Evolutionary conservation across 2,329 filamentous ascomycete genomes (phyloP).

Genomic region (Dothideomycetes sp.): DNA sequence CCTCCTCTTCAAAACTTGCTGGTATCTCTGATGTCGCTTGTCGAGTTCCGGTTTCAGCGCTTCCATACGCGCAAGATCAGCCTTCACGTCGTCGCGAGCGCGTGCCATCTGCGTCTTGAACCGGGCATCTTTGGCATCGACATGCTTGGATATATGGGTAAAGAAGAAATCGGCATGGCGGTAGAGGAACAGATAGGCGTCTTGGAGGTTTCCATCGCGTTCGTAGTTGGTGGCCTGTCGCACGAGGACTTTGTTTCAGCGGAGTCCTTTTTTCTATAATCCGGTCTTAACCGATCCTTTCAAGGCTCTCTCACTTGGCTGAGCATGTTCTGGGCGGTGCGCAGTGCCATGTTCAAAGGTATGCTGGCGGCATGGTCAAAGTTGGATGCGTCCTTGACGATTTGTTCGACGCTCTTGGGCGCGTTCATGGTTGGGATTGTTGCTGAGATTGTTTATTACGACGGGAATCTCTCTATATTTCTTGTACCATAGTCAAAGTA

Average conservation of each 20-base stretch:
- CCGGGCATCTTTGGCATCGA: conserved; percentile 59
- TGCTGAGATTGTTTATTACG: background rate
- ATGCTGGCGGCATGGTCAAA: conserved; percentile 75
- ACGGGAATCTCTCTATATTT: no score
- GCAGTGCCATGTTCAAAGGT: conserved; percentile 69
- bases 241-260: no score
- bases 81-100: conserved; percentile 53
- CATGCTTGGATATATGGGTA: conserved; percentile 64
- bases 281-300: no score
- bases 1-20: conserved; percentile 40
- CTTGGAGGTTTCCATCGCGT: conserved; percentile 73
- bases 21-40: conserved; percentile 59
- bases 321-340: conserved; percentile 67
- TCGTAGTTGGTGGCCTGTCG: conserved; percentile 72
- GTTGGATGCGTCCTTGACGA: conserved; percentile 63
- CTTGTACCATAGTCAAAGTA: no score
- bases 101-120: conserved; percentile 44
- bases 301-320: conserved; percentile 77
- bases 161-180: conserved; percentile 80
- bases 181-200: conserved; percentile 85
- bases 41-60: conserved; percentile 70
- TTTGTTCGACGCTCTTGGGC: conserved; percentile 67
- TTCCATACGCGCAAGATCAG: conserved; percentile 64
- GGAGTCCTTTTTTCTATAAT: no score
- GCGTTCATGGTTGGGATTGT: conserved; percentile 5